Evolutionary conservation across 2,329 filamentous ascomycete genomes (phyloP).

Genomic region (Venturia effusa): DNA sequence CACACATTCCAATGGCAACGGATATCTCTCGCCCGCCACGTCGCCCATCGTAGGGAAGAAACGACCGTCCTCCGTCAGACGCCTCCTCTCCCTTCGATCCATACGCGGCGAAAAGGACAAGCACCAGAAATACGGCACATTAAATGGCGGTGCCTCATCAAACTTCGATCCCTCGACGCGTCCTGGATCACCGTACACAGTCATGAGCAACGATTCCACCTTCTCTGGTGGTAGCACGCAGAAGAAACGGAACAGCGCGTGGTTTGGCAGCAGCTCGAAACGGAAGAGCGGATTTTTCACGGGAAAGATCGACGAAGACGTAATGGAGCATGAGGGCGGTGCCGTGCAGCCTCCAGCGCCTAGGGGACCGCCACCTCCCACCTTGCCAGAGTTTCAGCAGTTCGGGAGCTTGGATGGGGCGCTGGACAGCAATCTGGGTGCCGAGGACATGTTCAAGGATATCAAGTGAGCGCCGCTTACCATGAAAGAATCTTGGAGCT

Average conservation of each 20-base stretch:
- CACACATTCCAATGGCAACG: neutral
- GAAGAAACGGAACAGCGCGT: slow-evolving; percentile 25
- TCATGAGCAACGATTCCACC: slow-evolving; percentile 17
- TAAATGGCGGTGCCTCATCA: neutral
- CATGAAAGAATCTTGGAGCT: neutral
- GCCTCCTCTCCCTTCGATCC: slow-evolving; percentile 27
- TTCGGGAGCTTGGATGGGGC: slow-evolving; percentile 23
- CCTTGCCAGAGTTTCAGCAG: slow-evolving; percentile 26
- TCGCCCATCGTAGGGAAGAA: slow-evolving; percentile 19
- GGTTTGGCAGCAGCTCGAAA: slow-evolving; percentile 23
- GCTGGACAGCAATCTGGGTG: slow-evolving; percentile 19
- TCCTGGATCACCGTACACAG: slow-evolving; percentile 13
- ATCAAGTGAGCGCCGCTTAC: slow-evolving; percentile 20
- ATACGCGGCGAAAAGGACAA: slow-evolving; percentile 5
- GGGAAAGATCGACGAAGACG: slow-evolving; percentile 20
- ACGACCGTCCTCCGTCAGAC: slow-evolving; percentile 29
- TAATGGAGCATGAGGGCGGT: slow-evolving; percentile 16
- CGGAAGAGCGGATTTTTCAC: slow-evolving; percentile 26
- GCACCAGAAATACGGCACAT: neutral
- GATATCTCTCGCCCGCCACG: slow-evolving; percentile 17
- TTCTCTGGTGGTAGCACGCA: slow-evolving; percentile 11
- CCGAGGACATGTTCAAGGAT: slow-evolving; percentile 30
- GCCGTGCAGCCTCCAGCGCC: slow-evolving; percentile 13
- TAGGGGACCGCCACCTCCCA: slow-evolving; percentile 28
- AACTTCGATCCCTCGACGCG: neutral